A percentile compares a stretch with the other conserved stretches of the same genome.
These are phyloP conservation scores for Sclerotiophoma versabilis DNA, from an alignment of 2,329 filamentous ascomycete genomes.

Conservation along the genomic window DNA sequence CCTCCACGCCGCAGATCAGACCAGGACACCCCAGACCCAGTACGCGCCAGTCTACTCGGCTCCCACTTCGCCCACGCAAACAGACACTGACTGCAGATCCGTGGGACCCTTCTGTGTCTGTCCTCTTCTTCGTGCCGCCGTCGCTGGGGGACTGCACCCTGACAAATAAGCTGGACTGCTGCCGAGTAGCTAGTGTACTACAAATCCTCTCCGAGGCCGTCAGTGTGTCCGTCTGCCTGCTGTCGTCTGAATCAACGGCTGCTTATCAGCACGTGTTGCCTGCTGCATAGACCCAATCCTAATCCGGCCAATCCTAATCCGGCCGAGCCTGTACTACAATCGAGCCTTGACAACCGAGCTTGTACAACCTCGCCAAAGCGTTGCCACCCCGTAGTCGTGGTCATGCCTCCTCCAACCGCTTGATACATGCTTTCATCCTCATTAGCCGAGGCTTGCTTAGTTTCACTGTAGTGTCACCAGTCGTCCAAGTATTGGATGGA, in stretches of 20 bases:
- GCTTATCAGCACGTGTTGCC: conserved; percentile 9
- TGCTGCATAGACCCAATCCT: conserved; percentile 4
- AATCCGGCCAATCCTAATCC: too few species aligned
- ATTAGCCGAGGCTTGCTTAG: background rate
- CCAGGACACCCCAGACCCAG: conserved; percentile 7
- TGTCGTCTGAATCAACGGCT: background rate
- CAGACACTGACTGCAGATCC: background rate
- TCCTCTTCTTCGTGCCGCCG: background rate
- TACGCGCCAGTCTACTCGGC: background rate
- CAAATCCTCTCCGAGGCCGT: background rate
- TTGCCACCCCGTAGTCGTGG: background rate
- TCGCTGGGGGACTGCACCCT: background rate
- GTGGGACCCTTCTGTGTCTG: background rate
- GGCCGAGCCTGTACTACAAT: too few species aligned
- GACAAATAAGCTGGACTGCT: background rate
- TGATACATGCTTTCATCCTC: background rate
- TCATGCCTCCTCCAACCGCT: background rate
- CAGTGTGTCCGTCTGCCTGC: background rate
- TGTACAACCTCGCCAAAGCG: background rate
- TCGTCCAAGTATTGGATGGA: too few species aligned
- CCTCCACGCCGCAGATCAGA: background rate
- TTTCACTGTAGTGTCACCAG: background rate
- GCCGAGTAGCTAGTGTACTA: background rate
- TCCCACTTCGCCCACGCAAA: background rate
- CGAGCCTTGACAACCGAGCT: background rate